Conservation (phyloP, 352 stramenopile species). For the Pythium pyrilobum region DNA sequence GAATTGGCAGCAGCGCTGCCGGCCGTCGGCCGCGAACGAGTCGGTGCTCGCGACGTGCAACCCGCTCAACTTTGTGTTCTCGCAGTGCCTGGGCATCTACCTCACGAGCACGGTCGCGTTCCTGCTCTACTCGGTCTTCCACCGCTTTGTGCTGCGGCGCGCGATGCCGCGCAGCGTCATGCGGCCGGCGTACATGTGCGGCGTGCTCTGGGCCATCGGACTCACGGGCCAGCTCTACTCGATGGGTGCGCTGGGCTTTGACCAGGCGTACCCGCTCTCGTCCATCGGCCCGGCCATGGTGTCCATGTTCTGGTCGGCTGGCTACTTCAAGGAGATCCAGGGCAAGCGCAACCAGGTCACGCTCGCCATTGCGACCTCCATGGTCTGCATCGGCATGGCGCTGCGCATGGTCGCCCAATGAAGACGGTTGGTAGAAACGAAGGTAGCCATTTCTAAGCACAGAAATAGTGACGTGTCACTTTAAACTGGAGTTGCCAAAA, state of each 20-base stretch:
- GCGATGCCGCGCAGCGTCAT: conserved; percentile 81
- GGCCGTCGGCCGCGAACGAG: conserved; percentile 23
- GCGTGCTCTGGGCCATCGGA: conserved; percentile 67
- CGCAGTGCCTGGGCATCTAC: conserved; percentile 80
- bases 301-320: conserved; percentile 80
- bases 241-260: conserved; percentile 67
- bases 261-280: conserved; percentile 77
- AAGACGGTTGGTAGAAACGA: not conserved
- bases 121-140: conserved; percentile 71
- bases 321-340: conserved; percentile 82
- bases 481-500: no score
- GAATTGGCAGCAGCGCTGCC: conserved; percentile 65
- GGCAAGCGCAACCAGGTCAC: conserved; percentile 52
- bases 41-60: conserved; percentile 59
- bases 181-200: conserved; percentile 73
- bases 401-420: conserved; percentile 50
- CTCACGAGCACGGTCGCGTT: conserved; percentile 70
- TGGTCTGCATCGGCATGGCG: conserved; percentile 67
- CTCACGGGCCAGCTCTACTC: conserved; percentile 68
- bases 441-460: not conserved
- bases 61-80: conserved; percentile 80
- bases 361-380: conserved; percentile 48
- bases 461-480: no score
- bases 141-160: conserved; percentile 63
- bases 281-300: conserved; percentile 79